Conservation (phyloP, 164 flowering plant genomes). For the Liriodendron chinense region DNA sequence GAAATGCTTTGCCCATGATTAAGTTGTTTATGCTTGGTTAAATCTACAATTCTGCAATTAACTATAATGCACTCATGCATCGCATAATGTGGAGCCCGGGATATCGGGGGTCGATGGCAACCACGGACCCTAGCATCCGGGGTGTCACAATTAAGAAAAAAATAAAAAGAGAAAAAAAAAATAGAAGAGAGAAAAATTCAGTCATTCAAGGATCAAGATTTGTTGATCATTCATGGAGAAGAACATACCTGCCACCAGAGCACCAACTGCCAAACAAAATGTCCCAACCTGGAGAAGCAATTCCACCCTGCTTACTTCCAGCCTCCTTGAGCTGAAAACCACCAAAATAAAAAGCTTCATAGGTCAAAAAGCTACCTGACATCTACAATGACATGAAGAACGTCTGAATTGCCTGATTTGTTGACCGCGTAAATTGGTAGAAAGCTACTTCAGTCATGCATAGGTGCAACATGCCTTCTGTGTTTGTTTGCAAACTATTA, state of each 20-base stretch:
- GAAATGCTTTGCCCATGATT: no score
- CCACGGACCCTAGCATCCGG: no score
- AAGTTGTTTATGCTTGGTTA: no score
- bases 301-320: slow-evolving; percentile 95
- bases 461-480: neutral
- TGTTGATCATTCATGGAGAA: neutral
- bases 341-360: slow-evolving; percentile 7
- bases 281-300: slow-evolving; percentile 97
- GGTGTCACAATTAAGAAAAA: neutral
- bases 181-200: neutral
- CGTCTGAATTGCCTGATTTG: neutral
- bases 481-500: neutral
- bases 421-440: neutral
- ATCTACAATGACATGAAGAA: neutral
- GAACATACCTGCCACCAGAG: slow-evolving; percentile 75
- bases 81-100: no score
- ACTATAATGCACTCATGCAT: no score
- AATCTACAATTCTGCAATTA: no score
- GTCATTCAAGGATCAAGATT: neutral
- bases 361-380: neutral
- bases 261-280: slow-evolving; percentile 87
- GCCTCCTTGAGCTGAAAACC: slow-evolving; percentile 79
- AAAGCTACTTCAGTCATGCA: neutral
- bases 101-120: no score
- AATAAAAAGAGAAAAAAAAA: no score